Base-by-base conservation (phyloP, 2,329 filamentous ascomycete genomes). In the Cladosporium phlei region DNA sequence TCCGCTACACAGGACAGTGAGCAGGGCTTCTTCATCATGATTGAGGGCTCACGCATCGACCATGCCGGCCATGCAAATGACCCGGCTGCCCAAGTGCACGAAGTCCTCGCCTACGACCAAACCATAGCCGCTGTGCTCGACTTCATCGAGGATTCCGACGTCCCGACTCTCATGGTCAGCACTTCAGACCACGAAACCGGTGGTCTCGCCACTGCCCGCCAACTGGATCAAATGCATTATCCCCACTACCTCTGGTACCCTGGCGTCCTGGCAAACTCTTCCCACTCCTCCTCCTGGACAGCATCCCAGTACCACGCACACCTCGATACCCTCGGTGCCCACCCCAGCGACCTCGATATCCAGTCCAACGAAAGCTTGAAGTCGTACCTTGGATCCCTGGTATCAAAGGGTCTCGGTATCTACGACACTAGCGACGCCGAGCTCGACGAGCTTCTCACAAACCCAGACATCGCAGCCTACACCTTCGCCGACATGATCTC, bases 121-220 rank as follows among this genome's bases (percentile, higher is more conserved):
- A 78, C 93, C 1, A 94, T 98, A 68, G 74, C 83, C 57, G 77
- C 80, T 5, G 91, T 95, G 0, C 67, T 95, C 10, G 84, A 95
- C 49, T 98, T 96, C 63, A 75, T 98, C 48, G 78, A 88, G 37
- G 69, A 82, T 24, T 86, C 82, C 57, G 70, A 82, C 37, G 82
- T 80, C 0, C 82, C 90, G 21, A 87, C 85, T 20, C 78, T 96
- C 8, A 77, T 98, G 57, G 85, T 98, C 32, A 82, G 82, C 50
- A 98, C 93, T 3, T 95, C 88, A 49, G 93, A 98, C 67, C 93
- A 98, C 65, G 93, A 98, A 66, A 98, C 93, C 1, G 93, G 93
- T 21, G 93, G 93, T 33, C 75, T 98, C 2, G 77, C 88, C 2
- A 80, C 84, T 14, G 91, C 90, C 20, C 78, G 88, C 57, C 93